These are phyloP conservation scores for Brettanomyces nanus DNA, from an alignment of 805 yeast genomes.

Conservation along the genomic window DNA sequence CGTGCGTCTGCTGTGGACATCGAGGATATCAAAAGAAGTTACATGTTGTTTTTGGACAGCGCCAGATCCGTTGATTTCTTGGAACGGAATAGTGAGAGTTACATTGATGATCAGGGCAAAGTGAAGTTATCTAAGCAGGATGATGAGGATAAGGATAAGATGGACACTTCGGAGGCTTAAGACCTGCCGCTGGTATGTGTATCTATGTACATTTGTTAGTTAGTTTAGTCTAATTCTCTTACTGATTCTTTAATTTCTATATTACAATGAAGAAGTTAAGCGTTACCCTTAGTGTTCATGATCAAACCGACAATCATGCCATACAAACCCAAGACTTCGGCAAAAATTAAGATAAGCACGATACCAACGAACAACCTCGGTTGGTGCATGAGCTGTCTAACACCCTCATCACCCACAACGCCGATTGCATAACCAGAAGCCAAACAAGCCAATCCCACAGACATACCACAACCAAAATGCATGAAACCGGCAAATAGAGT, in stretches of 20 bases:
- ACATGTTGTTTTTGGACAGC: constrained; percentile 76
- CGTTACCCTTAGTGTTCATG: constrained; percentile 81
- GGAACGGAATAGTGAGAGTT: constrained; percentile 40
- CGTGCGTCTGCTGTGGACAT: constrained; percentile 56
- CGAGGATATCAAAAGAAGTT: constrained; percentile 78
- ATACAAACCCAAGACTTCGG: constrained; percentile 92
- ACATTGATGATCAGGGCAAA: constrained; percentile 71
- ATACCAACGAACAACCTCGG: constrained; percentile 96
- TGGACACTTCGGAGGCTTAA: constrained; percentile 4
- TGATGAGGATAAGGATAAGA: constrained; percentile 27
- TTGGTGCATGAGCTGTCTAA: constrained; percentile 95
- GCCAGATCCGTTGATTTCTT: constrained; percentile 70
- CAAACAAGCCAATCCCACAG: constrained; percentile 94
- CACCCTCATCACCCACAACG: constrained; percentile 99
- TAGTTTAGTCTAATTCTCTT: too few species aligned
- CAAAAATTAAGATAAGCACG: constrained; percentile 95
- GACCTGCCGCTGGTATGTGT: not conserved
- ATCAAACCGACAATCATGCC: constrained; percentile 95
- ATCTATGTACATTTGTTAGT: not conserved
- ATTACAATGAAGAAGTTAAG: constrained; percentile 22
- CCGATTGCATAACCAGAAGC: constrained; percentile 98
- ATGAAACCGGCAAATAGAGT: constrained; percentile 93
- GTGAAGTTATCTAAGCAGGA: constrained; percentile 43
- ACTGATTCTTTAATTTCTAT: not conserved
- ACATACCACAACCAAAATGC: constrained; percentile 93